Conservation (phyloP, 441 rosid genomes). For the Metrosideros polymorpha region DNA sequence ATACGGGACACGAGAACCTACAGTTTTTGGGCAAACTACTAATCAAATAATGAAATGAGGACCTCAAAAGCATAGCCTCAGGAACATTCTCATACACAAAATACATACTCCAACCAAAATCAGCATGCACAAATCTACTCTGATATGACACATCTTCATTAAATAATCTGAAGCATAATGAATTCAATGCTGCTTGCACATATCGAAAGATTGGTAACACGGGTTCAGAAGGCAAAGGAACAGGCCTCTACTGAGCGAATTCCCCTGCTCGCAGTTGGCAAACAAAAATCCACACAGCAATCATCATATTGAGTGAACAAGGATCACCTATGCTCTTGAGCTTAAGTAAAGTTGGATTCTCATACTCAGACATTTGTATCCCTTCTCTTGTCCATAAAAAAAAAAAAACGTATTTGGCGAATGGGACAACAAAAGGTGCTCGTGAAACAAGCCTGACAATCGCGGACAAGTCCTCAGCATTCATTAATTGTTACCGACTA, state of each 20-base stretch:
- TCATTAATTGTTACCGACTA: fast-evolving
- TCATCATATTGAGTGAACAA: neutral
- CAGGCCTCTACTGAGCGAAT: neutral
- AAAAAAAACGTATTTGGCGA: neutral
- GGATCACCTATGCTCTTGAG: neutral
- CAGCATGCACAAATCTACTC: neutral
- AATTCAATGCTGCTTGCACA: neutral
- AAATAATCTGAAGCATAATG: neutral
- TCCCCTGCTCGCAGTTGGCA: neutral
- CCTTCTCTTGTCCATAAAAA: neutral
- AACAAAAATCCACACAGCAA: neutral
- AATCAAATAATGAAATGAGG: neutral
- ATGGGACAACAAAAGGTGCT: neutral
- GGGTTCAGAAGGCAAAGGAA: neutral
- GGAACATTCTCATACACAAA: neutral
- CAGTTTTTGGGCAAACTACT: neutral
- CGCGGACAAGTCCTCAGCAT: neutral
- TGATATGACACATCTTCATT: neutral
- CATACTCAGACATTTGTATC: neutral
- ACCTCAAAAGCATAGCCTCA: neutral
- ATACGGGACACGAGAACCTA: neutral
- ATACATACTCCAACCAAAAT: neutral
- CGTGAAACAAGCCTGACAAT: neutral
- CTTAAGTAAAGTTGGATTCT: neutral
- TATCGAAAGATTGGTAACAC: neutral